Conservation (phyloP, 352 stramenopile genomes). For the Pythium aristosporum region DNA sequence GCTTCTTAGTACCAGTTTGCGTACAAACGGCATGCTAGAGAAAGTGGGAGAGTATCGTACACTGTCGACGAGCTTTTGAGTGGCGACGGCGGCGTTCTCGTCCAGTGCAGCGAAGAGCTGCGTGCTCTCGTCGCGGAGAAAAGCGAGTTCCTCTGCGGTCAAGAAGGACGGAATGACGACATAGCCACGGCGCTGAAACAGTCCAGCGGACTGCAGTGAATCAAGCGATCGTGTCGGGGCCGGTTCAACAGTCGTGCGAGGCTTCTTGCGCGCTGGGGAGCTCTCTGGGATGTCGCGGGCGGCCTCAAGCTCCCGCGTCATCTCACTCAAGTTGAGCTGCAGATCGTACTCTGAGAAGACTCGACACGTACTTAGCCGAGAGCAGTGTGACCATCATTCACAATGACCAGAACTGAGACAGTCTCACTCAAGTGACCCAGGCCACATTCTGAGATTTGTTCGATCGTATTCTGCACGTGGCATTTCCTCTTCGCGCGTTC, state of each 20-base stretch:
- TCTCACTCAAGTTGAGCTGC: background rate
- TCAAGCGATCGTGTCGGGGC: background rate
- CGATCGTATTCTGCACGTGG: no score
- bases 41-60: conserved; percentile 3
- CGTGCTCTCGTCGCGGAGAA: conserved; percentile 41
- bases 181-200: conserved; percentile 25
- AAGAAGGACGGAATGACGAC: conserved; percentile 36
- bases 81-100: conserved; percentile 9
- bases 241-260: background rate
- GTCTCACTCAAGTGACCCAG: no score
- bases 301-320: background rate
- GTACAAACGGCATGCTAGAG: background rate
- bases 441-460: no score
- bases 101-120: conserved; percentile 25
- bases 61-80: conserved; percentile 28
- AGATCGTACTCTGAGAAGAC: background rate
- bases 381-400: no score
- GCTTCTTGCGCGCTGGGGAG: background rate
- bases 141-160: conserved; percentile 34
- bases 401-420: no score
- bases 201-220: background rate
- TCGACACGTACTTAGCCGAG: no score
- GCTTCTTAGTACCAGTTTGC: no score
- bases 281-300: background rate
- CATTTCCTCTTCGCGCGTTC: no score